Base-by-base conservation (phyloP, 164 flowering plant genomes). In the Aristolochia californica region DNA sequence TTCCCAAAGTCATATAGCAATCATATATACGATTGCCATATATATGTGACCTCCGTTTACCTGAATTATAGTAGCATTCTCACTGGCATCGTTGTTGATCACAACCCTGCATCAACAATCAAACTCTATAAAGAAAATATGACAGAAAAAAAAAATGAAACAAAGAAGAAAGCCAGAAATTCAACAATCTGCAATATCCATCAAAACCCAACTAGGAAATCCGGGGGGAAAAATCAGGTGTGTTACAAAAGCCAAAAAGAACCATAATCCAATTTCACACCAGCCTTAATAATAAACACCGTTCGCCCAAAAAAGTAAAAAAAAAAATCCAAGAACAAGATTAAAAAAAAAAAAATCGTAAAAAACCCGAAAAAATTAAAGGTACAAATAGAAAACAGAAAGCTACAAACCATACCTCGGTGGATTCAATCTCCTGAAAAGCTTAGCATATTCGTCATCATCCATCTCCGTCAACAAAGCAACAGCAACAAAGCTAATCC, bases 371-470 rank as follows among this genome's bases (percentile, higher is more conserved):
- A n/a, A n/a, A n/a, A n/a, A n/a, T n/a, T n/a, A n/a, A n/a, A n/a
- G n/a, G n/a, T n/a, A n/a, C n/a, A n/a, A 25, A 26, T n/a, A n/a
- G 26, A 23, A 34, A 45, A 49, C 34, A 43, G 40, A 43, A 40
- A n/a, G n/a, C n/a, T n/a, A n/a, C n/a, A n/a, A 43, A n/a, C 15
- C 48, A 2, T 62, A 80, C 84, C 81, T 75, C 45, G 84, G 84
- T 17, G 84, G 74, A 69, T 78, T 75, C 75, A 78, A 70, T 64
- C 84, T 75, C 69, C 77, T 70, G 43, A 77, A 48, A 30, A 80
- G 74, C 78, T 75, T 80, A 20, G 71, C 77, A 66, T 65, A 75
- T 65, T 17, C 51, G n/a, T 73, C 81, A 68, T 80, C 84, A 53
- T 77, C 84, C 80, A 79, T 78, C 26, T 61, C 50, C 52, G 25